phyloP scores from a whole-genome alignment of 305 asterid genomes.

The Lippia alba region DNA sequence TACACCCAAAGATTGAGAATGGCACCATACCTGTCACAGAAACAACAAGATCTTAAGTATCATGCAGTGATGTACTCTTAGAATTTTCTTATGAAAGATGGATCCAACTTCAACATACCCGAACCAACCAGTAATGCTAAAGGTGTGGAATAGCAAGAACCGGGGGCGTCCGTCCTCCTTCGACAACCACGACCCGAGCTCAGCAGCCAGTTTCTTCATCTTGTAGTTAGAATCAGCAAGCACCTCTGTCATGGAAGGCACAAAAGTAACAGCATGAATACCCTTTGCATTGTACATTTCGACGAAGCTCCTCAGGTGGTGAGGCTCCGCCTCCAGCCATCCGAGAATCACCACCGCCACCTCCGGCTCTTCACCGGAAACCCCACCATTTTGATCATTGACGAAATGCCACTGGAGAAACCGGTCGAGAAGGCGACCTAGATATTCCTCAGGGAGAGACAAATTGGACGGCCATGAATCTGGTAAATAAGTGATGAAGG shows the following conservation, averaged over 20 bases:
- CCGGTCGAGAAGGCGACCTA: too few relatives aligned
- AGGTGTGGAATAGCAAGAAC: conserved; percentile 75
- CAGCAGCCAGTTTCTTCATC: conserved; percentile 49
- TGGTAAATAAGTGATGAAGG: too few relatives aligned
- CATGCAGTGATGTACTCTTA: background rate
- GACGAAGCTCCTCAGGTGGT: conserved; percentile 71
- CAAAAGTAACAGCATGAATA: conserved; percentile 66
- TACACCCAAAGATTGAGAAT: conserved; percentile 62
- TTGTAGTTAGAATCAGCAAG: conserved; percentile 74
- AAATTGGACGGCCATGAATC: too few relatives aligned
- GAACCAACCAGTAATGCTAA: conserved; percentile 97
- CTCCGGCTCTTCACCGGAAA: conserved; percentile 42
- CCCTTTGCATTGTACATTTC: conserved; percentile 71
- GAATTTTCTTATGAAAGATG: too few relatives aligned
- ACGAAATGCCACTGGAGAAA: background rate
- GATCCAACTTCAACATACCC: conserved; percentile 59
- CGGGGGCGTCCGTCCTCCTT: conserved; percentile 36
- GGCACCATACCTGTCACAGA: conserved; percentile 66
- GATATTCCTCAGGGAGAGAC: too few relatives aligned
- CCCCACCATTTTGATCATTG: background rate
- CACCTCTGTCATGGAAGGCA: conserved; percentile 72
- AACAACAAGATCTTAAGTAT: background rate
- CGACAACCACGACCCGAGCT: conserved; percentile 70
- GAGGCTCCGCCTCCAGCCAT: conserved; percentile 82
- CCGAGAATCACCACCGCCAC: conserved; percentile 82